Evolutionary conservation across 2,329 filamentous ascomycete species (phyloP), one percentile per base, ranked within the genome.

Genomic region (Alternaria consortialis): DNA sequence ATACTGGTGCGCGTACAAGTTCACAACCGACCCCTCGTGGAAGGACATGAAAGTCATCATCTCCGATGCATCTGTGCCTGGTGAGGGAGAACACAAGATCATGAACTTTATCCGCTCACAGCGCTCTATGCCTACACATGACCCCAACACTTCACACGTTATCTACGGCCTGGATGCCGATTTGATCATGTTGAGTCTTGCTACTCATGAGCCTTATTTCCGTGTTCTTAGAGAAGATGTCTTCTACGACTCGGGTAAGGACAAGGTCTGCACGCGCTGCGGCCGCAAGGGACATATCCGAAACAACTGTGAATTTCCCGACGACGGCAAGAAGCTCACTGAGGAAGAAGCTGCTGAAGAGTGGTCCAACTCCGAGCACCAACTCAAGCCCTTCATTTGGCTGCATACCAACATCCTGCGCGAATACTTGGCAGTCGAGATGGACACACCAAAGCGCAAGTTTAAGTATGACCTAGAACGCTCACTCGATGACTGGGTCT

Each of bases 71-170:
- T 97, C 94, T 40, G 94, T 99, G 39, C 95, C 95, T 56, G 95
- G 95, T 76, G 95, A 99, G 82, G 95, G 95, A 77, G 95, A 99
- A 82, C 95, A 99, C 80, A 99, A 99, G 81, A 98, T 99, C 75
- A 99, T 99, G 95, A 90, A 95, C 70, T 99, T 98, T 78, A 88
- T 99, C 68, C 90, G 95, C 73, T 97, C 94, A 37, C 96, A 99
- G 80, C 89, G 95, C 73, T 88, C 91, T 51, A 95, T 92, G 54
- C 90, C 94, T 5, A 90, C 96, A 66, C 93, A 99, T 79, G 90
- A 99, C 74, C 95, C 95, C 25, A 98, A 99, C 78, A 98, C 95
- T 23, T 91, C 92, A 63, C 95, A 99, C 81, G 96, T 99, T 72
- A 97, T 99, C 64, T 99, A 99, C 77, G 95, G 95, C 51, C 85